Conservation (phyloP, 306 rosid genomes). For the Quercus aquifolioides region DNA sequence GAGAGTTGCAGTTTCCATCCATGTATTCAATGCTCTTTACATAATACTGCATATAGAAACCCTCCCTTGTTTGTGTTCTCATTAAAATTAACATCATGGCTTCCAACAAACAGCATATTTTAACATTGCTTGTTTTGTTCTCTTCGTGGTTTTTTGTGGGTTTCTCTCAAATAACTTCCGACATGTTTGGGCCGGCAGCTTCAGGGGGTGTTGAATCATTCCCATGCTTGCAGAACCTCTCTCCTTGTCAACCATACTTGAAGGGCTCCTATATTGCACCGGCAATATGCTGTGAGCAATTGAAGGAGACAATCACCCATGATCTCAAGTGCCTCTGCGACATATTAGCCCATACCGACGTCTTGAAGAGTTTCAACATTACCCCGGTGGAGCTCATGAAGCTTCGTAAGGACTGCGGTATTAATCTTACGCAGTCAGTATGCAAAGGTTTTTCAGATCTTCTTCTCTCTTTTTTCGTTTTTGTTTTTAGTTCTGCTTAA, state of each 20-base stretch:
- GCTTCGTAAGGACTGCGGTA: constrained; percentile 51
- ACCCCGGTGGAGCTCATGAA: constrained; percentile 38
- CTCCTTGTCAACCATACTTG: constrained; percentile 46
- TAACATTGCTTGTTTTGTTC: too few relatives aligned
- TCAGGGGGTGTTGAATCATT: too few relatives aligned
- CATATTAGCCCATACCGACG: constrained; percentile 14
- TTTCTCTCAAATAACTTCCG: too few relatives aligned
- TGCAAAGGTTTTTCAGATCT: constrained; percentile 37
- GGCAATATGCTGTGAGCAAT: constrained; percentile 34
- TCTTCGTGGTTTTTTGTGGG: too few relatives aligned
- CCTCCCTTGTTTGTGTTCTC: too few relatives aligned
- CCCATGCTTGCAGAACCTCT: constrained; percentile 35
- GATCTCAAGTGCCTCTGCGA: constrained; percentile 41
- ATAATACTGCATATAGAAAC: too few relatives aligned
- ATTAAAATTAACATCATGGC: too few relatives aligned
- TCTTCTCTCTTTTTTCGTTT: background rate
- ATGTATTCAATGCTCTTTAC: too few relatives aligned
- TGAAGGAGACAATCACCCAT: constrained; percentile 22
- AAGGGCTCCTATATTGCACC: constrained; percentile 22
- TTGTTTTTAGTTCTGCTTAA: too few relatives aligned
- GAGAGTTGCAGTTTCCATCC: too few relatives aligned
- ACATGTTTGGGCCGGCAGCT: too few relatives aligned
- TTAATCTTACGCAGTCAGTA: constrained; percentile 12
- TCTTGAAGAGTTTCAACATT: constrained; percentile 13
- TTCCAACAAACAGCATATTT: too few relatives aligned